A percentile compares a stretch with the other conserved stretches of the same genome.
Evolutionary conservation across 306 rosid genomes (phyloP).

Genomic region (Cucurbita ficifolia): DNA sequence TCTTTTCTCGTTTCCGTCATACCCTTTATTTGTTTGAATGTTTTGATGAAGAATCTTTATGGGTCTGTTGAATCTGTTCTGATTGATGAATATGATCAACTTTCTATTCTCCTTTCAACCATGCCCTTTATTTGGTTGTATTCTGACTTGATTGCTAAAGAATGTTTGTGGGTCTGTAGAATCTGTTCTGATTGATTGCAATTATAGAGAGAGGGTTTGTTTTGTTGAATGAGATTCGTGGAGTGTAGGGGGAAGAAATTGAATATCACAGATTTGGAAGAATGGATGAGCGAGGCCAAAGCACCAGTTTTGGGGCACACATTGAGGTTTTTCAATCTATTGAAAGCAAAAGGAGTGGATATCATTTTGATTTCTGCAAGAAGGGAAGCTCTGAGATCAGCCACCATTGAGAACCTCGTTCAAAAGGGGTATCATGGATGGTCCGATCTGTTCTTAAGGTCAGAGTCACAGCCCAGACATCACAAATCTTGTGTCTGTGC

Average conservation of each 20-base stretch:
- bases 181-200: neutral
- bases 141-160: neutral
- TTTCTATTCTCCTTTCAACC: too few relatives aligned
- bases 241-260: constrained; percentile 31
- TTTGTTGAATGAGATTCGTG: neutral
- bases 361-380: constrained; percentile 48
- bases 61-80: neutral
- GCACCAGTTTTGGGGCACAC: constrained; percentile 51
- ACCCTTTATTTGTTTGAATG: too few relatives aligned
- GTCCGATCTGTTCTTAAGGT: constrained; percentile 43
- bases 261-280: constrained; percentile 41
- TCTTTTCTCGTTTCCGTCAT: too few relatives aligned
- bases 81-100: neutral
- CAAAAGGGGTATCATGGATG: constrained; percentile 49
- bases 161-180: neutral
- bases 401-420: constrained; percentile 47
- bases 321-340: constrained; percentile 33
- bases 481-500: neutral
- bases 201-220: neutral
- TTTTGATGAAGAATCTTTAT: too few relatives aligned
- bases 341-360: constrained; percentile 40
- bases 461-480: neutral
- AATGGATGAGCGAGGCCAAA: constrained; percentile 37
- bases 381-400: constrained; percentile 48
- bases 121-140: too few relatives aligned